Percentiles rank a stretch among this genome's conserved stretches.
Evolutionary conservation across 192 early-diverging fungal species (phyloP).

Genomic region (Linnemannia exigua): DNA sequence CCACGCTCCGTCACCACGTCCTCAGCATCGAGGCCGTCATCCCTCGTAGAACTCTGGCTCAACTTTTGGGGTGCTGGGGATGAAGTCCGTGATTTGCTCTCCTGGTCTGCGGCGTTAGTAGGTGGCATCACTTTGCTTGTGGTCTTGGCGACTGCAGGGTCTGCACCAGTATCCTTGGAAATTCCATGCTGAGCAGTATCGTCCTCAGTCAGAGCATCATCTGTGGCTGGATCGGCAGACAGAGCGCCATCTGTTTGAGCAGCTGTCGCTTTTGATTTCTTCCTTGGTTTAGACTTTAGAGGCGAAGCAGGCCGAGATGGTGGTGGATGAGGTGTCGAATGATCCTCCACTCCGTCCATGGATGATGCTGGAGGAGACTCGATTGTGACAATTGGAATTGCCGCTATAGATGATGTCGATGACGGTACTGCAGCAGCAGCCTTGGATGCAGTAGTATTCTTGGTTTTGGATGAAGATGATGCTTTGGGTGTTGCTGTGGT

Average conservation of each 20-base stretch:
- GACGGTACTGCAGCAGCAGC: neutral
- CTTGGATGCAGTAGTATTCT: neutral
- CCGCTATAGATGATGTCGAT: neutral
- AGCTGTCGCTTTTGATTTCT: constrained; percentile 1
- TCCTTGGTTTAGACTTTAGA: constrained; percentile 23
- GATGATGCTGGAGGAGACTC: constrained; percentile 29
- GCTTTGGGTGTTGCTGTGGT: neutral
- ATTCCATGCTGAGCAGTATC: neutral
- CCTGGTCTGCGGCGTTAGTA: neutral
- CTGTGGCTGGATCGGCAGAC: neutral
- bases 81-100: neutral
- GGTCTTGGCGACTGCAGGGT: neutral
- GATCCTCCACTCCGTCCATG: constrained; percentile 11
- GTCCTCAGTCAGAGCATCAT: neutral
- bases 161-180: neutral
- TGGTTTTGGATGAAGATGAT: neutral
- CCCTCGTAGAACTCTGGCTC: neutral
- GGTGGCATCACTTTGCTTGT: neutral
- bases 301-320: constrained; percentile 28
- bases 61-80: neutral
- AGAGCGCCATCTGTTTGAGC: neutral
- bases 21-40: neutral
- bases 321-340: constrained; percentile 20
- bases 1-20: neutral
- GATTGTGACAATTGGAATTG: constrained; percentile 29